phyloP scores from a whole-genome alignment of 1,284 basidiomycete species.

The Wallemia mellicola region DNA sequence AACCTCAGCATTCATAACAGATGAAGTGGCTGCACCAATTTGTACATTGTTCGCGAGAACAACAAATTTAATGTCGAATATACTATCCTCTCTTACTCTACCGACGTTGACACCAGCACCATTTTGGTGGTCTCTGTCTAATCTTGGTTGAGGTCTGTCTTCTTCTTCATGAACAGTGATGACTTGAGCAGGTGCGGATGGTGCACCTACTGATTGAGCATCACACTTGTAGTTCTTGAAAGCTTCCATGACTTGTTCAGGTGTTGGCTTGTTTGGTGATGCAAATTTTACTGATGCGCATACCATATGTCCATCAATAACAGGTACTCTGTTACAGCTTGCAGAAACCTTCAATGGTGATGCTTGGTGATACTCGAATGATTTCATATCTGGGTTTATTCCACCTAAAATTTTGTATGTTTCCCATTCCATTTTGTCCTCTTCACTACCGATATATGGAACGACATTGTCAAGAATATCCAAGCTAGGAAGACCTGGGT shows the following conservation, averaged over 20 bases:
- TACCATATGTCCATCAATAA: constrained; percentile 71
- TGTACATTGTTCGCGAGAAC: constrained; percentile 82
- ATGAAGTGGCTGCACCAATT: constrained; percentile 86
- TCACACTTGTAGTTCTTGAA: constrained; percentile 44
- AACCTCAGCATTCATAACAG: constrained; percentile 88
- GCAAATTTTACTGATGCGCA: constrained; percentile 66
- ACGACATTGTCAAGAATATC: constrained; percentile 95
- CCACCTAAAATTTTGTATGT: constrained; percentile 85
- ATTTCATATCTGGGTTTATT: constrained; percentile 23
- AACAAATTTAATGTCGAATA: constrained; percentile 87
- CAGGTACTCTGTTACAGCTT: constrained; percentile 68
- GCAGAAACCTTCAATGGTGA: constrained; percentile 64
- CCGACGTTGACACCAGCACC: constrained; percentile 84
- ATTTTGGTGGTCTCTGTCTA: constrained; percentile 69
- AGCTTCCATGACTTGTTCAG: constrained; percentile 62
- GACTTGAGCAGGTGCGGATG: constrained; percentile 58
- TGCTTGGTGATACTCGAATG: constrained; percentile 59
- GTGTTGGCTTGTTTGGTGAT: constrained; percentile 44
- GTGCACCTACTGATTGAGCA: constrained; percentile 47
- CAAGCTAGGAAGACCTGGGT: constrained; percentile 68
- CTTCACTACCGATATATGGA: constrained; percentile 72
- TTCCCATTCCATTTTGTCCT: constrained; percentile 93
- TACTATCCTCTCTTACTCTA: constrained; percentile 59
- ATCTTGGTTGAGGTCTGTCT: constrained; percentile 75
- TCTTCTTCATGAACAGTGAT: constrained; percentile 73